These are phyloP conservation scores for Globisporangium polare DNA, from an alignment of 352 stramenopile species.

Conservation along the genomic window DNA sequence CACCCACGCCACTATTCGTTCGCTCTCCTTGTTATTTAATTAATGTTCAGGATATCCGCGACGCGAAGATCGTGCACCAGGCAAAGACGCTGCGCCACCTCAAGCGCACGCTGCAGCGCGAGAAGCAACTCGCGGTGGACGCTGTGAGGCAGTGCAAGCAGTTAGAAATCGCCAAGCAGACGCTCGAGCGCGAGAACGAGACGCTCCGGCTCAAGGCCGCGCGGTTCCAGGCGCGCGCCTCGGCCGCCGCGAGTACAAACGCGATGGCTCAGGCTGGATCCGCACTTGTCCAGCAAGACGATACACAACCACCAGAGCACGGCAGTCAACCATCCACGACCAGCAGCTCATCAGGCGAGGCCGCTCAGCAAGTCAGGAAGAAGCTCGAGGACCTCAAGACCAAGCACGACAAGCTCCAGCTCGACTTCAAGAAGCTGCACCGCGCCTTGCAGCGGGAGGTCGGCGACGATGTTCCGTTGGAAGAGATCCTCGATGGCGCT, in stretches of 20 bases:
- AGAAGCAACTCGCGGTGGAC: conserved; percentile 49
- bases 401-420: conserved; percentile 47
- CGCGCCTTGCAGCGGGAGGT: conserved; percentile 64
- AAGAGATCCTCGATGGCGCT: conserved; percentile 37
- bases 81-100: conserved; percentile 60
- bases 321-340: neutral
- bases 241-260: neutral
- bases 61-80: conserved; percentile 78
- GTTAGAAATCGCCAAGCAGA: conserved; percentile 25
- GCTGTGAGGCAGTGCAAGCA: conserved; percentile 36
- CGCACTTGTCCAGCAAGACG: neutral
- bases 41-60: conserved; percentile 51
- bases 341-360: conserved; percentile 6
- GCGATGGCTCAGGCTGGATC: neutral
- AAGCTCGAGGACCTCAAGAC: conserved; percentile 59
- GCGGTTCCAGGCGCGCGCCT: conserved; percentile 37
- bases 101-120: conserved; percentile 52
- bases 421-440: conserved; percentile 71
- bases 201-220: conserved; percentile 55
- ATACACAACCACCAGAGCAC: neutral
- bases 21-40: neutral
- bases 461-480: conserved; percentile 44
- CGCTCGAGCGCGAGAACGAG: conserved; percentile 57
- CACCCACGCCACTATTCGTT: no score
- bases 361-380: conserved; percentile 26